phyloP scores from a whole-genome alignment of 768 basidiomycete genomes.

The Pisolithus marmoratus region DNA sequence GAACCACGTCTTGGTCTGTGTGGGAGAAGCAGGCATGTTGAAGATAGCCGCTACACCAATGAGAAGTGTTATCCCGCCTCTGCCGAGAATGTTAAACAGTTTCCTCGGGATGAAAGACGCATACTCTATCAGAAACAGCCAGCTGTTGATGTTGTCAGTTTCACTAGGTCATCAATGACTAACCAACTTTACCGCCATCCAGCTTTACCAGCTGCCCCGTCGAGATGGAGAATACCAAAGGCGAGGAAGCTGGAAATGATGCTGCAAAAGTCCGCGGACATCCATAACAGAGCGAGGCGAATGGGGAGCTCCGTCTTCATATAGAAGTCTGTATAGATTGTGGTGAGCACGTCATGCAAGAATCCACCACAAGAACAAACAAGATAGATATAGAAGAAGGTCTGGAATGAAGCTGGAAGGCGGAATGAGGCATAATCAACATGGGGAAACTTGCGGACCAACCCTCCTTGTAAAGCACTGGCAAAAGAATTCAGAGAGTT shows the following conservation, averaged over 20 bases:
- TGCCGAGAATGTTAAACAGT: conserved; percentile 18
- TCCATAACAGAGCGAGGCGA: conserved; percentile 54
- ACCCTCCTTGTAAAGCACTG: conserved; percentile 44
- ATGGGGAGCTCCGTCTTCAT: conserved; percentile 54
- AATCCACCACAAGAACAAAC: too few relatives aligned
- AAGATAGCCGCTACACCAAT: conserved; percentile 53
- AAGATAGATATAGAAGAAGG: too few relatives aligned
- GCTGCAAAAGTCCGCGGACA: conserved; percentile 38
- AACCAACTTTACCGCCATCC: conserved; percentile 43
- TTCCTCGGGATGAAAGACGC: conserved; percentile 35
- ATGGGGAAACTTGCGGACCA: conserved; percentile 2
- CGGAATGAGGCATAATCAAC: too few relatives aligned
- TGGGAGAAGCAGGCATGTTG: conserved; percentile 55
- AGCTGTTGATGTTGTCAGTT: conserved; percentile 23
- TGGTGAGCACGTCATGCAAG: too few relatives aligned
- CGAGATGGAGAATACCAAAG: conserved; percentile 55
- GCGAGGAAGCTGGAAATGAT: conserved; percentile 53
- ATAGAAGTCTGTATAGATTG: conserved; percentile 35
- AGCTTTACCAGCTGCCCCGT: conserved; percentile 47
- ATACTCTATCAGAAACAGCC: conserved; percentile 55
- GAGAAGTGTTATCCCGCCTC: conserved; percentile 42
- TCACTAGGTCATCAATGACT: neutral
- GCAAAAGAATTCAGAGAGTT: neutral
- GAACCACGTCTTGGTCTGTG: conserved; percentile 53
- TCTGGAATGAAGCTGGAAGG: too few relatives aligned